Evolutionary conservation across 495 filamentous ascomycete genomes (phyloP), one percentile per base, ranked within the genome.

Genomic region (Copromyces sp.): DNA sequence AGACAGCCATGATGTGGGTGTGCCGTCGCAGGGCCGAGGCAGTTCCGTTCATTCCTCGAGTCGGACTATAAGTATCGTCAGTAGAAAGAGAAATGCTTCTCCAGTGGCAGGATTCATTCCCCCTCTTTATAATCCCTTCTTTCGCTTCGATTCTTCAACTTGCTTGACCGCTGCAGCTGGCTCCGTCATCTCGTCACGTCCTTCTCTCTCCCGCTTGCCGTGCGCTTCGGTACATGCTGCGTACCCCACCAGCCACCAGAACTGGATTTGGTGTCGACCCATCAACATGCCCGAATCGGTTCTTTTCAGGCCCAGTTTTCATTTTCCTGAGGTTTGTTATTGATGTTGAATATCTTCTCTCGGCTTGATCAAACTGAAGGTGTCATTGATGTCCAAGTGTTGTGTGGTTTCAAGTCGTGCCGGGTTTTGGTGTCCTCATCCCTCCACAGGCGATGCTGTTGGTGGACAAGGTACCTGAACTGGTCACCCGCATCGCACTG

Each of bases 91-190:
- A 61, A 32, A 61, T 14, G 45, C 2, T 32, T 59, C 7, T 6
- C 12, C 20, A 59, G 32, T 4, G 24, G 6, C 14, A 59, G 47
- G 12, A 6, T 32, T 61, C 24, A 8, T 61, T 32, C 53, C 29
- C 8, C 53, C 12, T 61, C 53, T 61, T 61, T 61, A 61, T 35
- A 17, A 12, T 53, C 9, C 9, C 14, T 32, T 17, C 29, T 32
- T 32, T 16, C 20, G 45, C 41, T 5, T 5, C 68, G 32, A 68
- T 68, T 72, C 39, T 68, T 69, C 47, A 61, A 69, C 40, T 74
- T 53, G 74, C 74, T 77, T 77, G 77, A 77, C 74, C 74, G 72
- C 74, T 70, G 68, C 70, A 69, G 32, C 40, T 71, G 73, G 39
- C 70, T 68, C 72, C 71, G 71, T 74, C 68, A 61, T 61, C 53